Percentiles rank a stretch among this genome's conserved stretches.
These are phyloP conservation scores for Scedosporium apiospermum DNA, from an alignment of 2,329 filamentous ascomycete genomes.

Conservation along the genomic window DNA sequence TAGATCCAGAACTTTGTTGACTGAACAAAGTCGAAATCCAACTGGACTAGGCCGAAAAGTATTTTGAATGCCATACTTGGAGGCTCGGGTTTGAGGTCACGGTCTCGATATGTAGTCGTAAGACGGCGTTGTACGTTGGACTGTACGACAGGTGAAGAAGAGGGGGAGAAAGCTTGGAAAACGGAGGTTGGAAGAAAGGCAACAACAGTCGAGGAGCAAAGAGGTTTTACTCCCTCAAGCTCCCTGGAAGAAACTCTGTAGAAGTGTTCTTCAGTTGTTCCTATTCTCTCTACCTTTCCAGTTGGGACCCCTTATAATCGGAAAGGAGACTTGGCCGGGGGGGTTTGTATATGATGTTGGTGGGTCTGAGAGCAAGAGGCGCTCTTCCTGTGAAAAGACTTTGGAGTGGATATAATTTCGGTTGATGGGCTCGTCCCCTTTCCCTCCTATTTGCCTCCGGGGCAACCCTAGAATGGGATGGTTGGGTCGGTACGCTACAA, in stretches of 20 bases:
- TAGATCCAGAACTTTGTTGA: constrained; percentile 38
- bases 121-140: no score
- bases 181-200: no score
- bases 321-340: no score
- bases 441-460: not conserved
- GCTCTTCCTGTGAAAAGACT: not conserved
- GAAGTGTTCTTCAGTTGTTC: no score
- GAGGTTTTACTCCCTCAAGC: no score
- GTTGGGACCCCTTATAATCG: no score
- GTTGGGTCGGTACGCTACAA: not conserved
- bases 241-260: no score
- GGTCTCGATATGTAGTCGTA: not conserved
- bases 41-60: constrained; percentile 14
- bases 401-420: not conserved
- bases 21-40: constrained; percentile 25
- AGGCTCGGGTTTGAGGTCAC: not conserved
- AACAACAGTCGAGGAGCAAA: no score
- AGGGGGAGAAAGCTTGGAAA: no score
- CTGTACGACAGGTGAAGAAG: no score
- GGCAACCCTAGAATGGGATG: not conserved
- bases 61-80: constrained; percentile 4
- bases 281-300: no score
- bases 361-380: not conserved
- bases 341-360: not conserved
- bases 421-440: not conserved